Percentiles rank a stretch among this genome's conserved stretches.
Conservation (phyloP, 805 yeast species). For the Ogataea corticis region DNA sequence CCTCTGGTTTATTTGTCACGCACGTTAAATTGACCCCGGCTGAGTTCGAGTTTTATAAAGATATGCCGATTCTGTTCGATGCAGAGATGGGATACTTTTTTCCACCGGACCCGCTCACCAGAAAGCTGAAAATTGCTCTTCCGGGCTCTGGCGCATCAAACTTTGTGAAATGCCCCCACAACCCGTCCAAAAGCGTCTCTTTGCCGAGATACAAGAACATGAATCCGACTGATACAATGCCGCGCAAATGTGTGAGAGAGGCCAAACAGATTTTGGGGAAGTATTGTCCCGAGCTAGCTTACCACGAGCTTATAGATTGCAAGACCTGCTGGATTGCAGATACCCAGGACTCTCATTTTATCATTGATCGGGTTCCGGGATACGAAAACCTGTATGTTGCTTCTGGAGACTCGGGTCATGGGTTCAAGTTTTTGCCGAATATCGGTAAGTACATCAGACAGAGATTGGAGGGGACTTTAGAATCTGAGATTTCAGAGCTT, state of each 20-base stretch:
- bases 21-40: slow-evolving; percentile 39
- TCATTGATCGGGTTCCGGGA: slow-evolving; percentile 41
- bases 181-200: slow-evolving; percentile 23
- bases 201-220: slow-evolving; percentile 39
- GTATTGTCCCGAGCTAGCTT: slow-evolving; percentile 42
- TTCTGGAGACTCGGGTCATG: slow-evolving; percentile 52
- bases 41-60: slow-evolving; percentile 38
- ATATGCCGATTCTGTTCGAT: slow-evolving; percentile 46
- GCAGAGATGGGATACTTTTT: slow-evolving; percentile 49
- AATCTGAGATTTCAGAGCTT: slow-evolving; percentile 20
- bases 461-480: slow-evolving; percentile 34
- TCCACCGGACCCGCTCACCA: slow-evolving; percentile 47
- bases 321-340: slow-evolving; percentile 44
- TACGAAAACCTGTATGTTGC: slow-evolving; percentile 38
- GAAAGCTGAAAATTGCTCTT: slow-evolving; percentile 40
- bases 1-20: slow-evolving; percentile 41
- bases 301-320: slow-evolving; percentile 36
- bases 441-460: slow-evolving; percentile 44
- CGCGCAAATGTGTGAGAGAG: slow-evolving; percentile 31
- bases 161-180: slow-evolving; percentile 22
- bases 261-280: slow-evolving; percentile 35
- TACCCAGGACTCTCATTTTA: slow-evolving; percentile 41
- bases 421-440: slow-evolving; percentile 46
- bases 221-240: slow-evolving; percentile 40
- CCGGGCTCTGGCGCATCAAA: slow-evolving; percentile 37